Evolutionary conservation across 768 basidiomycete species (phyloP).

Genomic region (Amanita subjunquillea): DNA sequence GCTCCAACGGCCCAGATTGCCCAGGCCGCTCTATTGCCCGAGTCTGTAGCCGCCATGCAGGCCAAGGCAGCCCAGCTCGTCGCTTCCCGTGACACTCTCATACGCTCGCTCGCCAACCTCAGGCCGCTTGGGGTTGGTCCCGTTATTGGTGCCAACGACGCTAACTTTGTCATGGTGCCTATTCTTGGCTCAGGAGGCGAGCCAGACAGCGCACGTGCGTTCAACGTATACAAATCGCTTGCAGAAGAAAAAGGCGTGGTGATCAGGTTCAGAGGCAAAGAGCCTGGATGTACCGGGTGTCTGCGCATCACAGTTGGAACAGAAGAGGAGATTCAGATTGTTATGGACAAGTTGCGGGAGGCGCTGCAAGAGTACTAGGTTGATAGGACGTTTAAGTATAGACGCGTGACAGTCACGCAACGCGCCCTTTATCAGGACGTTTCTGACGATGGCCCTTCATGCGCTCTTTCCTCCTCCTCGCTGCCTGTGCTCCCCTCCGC

Average conservation of each 20-base stretch:
- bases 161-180: slow-evolving; percentile 85
- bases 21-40: slow-evolving; percentile 60
- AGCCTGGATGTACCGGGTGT: slow-evolving; percentile 80
- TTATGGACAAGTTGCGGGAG: slow-evolving; percentile 44
- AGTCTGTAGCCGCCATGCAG: slow-evolving; percentile 55
- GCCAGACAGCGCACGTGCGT: slow-evolving; percentile 53
- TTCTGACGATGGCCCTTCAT: neutral
- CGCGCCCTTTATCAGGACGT: neutral
- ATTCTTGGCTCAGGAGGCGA: slow-evolving; percentile 40
- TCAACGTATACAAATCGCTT: slow-evolving; percentile 62
- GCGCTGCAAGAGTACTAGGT: slow-evolving; percentile 21
- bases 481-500: neutral
- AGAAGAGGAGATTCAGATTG: slow-evolving; percentile 59
- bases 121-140: slow-evolving; percentile 45
- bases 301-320: slow-evolving; percentile 87
- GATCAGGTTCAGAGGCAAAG: slow-evolving; percentile 80
- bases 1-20: slow-evolving; percentile 82
- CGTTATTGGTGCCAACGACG: slow-evolving; percentile 73
- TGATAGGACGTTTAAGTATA: neutral
- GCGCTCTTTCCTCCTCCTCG: neutral
- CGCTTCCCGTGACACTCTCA: slow-evolving; percentile 45
- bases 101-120: slow-evolving; percentile 37
- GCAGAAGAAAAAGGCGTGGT: slow-evolving; percentile 86
- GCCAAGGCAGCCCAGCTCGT: slow-evolving; percentile 50
- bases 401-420: no score